Percentiles rank a stretch among this genome's conserved stretches.
Evolutionary conservation across 495 filamentous ascomycete genomes (phyloP).

Genomic region (Penicillium cinerascens): DNA sequence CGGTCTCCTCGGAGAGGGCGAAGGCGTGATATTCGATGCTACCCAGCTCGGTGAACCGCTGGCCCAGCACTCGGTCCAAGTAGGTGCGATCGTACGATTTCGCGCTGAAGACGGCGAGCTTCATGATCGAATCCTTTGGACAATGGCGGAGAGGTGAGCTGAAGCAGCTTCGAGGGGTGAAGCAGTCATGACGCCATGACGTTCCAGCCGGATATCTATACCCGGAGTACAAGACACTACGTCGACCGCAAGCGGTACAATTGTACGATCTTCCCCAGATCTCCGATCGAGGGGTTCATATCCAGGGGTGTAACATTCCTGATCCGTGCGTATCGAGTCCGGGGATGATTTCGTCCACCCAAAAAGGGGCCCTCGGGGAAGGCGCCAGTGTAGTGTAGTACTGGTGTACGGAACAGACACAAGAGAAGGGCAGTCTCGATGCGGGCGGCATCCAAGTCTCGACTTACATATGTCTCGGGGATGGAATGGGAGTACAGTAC

Average conservation of each 20-base stretch:
- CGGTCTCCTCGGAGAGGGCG: slow-evolving; percentile 53
- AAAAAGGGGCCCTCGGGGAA: too few relatives aligned
- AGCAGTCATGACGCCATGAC: slow-evolving; percentile 10
- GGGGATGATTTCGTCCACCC: not conserved
- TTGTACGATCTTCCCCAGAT: slow-evolving; percentile 3
- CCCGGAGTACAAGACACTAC: not conserved
- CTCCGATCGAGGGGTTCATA: slow-evolving; percentile 1
- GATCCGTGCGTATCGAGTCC: not conserved
- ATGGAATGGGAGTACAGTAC: too few relatives aligned
- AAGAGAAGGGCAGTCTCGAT: too few relatives aligned
- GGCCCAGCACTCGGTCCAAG: slow-evolving; percentile 32
- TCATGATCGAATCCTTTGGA: too few relatives aligned
- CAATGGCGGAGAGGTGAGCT: not conserved
- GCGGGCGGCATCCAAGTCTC: too few relatives aligned
- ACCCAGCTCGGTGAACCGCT: slow-evolving; percentile 28
- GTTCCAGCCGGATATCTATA: not conserved
- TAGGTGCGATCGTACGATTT: slow-evolving; percentile 59
- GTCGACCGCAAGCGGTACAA: not conserved
- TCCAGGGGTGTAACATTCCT: not conserved
- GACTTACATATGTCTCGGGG: too few relatives aligned
- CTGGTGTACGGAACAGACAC: too few relatives aligned
- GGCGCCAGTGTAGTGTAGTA: too few relatives aligned
- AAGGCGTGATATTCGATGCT: slow-evolving; percentile 54
- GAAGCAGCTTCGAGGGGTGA: not conserved
- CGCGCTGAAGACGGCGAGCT: slow-evolving; percentile 59